phyloP scores from a whole-genome alignment of 164 flowering plant genomes.

The Cinnamomum micranthum region DNA sequence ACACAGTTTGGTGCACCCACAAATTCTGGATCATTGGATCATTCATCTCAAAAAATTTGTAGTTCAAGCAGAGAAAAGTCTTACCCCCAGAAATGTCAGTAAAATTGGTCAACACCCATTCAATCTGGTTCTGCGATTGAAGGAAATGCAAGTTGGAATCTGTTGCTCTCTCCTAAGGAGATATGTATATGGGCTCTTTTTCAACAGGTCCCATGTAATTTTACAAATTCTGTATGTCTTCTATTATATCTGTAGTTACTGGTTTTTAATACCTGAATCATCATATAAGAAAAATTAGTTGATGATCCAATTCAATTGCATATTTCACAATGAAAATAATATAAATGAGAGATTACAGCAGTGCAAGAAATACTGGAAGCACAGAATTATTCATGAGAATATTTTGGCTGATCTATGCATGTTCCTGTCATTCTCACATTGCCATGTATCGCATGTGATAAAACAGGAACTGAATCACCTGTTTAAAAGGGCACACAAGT shows the following conservation, averaged over 20 bases:
- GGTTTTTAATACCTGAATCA: not conserved
- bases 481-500: too few relatives aligned
- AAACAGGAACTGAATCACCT: too few relatives aligned
- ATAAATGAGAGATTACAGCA: too few relatives aligned
- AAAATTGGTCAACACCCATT: not conserved
- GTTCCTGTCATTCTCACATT: too few relatives aligned
- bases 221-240: not conserved
- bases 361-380: too few relatives aligned
- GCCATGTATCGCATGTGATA: too few relatives aligned
- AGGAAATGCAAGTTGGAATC: not conserved
- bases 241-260: not conserved
- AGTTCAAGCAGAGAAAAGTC: not conserved
- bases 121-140: not conserved
- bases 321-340: too few relatives aligned
- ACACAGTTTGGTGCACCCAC: not conserved
- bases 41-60: not conserved
- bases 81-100: not conserved
- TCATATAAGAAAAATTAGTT: not conserved
- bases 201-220: not conserved
- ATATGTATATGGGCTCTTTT: not conserved
- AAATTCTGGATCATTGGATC: not conserved
- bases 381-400: too few relatives aligned
- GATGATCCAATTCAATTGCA: not conserved
- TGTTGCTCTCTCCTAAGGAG: not conserved
- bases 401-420: too few relatives aligned